Percentiles rank a stretch among this genome's conserved stretches.
Evolutionary conservation across 75 land plant genomes (phyloP).

Genomic region (Cunninghamia lanceolata): DNA sequence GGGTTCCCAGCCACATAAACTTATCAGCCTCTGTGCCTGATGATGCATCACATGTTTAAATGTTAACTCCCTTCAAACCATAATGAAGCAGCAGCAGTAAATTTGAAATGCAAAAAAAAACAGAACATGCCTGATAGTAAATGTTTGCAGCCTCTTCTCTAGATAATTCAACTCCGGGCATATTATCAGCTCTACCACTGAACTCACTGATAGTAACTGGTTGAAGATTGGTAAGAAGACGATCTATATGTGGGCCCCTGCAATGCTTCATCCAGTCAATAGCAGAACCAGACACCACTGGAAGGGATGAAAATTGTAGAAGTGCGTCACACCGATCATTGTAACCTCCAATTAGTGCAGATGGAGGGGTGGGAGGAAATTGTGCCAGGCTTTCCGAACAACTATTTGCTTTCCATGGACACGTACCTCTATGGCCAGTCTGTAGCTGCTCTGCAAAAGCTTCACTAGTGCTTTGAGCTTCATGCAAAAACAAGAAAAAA

Average conservation of each 20-base stretch:
- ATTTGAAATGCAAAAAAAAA: background rate
- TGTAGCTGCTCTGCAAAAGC: conserved; percentile 74
- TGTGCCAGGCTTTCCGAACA: conserved; percentile 89
- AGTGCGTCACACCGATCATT: conserved; percentile 94
- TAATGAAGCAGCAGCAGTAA: background rate
- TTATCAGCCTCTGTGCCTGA: conserved; percentile 89
- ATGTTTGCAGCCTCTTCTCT: conserved; percentile 27
- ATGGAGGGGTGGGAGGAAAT: conserved; percentile 78
- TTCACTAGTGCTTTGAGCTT: conserved; percentile 59
- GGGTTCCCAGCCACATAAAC: conserved; percentile 98
- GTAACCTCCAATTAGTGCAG: conserved; percentile 84
- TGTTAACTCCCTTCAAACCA: background rate
- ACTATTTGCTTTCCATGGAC: conserved; percentile 90
- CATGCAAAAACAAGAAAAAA: background rate
- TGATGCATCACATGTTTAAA: background rate
- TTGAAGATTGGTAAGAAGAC: conserved; percentile 56
- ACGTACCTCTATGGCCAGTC: conserved; percentile 54
- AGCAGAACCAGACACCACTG: conserved; percentile 72
- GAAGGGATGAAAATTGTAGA: conserved; percentile 71
- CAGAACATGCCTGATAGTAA: conserved; percentile 55
- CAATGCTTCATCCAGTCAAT: conserved; percentile 66
- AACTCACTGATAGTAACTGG: conserved; percentile 30
- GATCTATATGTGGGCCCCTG: conserved; percentile 68
- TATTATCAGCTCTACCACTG: conserved; percentile 30
- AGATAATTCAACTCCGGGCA: conserved; percentile 28